These are phyloP conservation scores for Eragrostis tef DNA, from an alignment of 202 grass and related monocot genomes.

Conservation along the genomic window DNA sequence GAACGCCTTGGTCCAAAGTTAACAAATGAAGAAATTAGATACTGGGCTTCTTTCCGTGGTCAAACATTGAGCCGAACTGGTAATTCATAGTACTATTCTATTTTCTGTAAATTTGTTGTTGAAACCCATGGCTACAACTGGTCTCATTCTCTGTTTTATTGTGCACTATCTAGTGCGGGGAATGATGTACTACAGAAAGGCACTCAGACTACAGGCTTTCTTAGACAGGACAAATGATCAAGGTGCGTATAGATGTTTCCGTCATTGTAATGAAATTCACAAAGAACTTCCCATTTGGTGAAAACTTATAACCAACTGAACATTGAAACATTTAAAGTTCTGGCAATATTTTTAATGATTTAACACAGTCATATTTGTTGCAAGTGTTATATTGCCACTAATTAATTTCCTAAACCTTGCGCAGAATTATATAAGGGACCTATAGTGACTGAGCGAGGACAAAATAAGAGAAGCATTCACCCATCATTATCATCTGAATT, in stretches of 20 bases:
- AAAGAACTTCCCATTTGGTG: neutral
- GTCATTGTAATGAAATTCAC: neutral
- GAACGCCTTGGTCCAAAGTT: constrained; percentile 64
- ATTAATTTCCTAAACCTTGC: constrained; percentile 38
- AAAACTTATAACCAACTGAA: constrained; percentile 13
- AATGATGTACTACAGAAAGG: constrained; percentile 91
- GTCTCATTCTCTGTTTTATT: constrained; percentile 43
- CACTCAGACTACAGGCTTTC: constrained; percentile 77
- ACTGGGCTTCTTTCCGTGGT: constrained; percentile 94
- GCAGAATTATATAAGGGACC: constrained; percentile 71
- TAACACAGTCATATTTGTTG: constrained; percentile 28
- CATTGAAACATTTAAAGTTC: constrained; percentile 6
- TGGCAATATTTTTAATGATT: constrained; percentile 21
- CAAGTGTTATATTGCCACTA: constrained; percentile 20
- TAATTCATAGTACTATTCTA: constrained; percentile 47
- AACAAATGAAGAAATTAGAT: constrained; percentile 72
- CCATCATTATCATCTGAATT: constrained; percentile 58
- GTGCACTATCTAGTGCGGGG: constrained; percentile 67
- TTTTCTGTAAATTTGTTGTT: constrained; percentile 10
- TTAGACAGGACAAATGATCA: constrained; percentile 73
- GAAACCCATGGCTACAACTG: constrained; percentile 1
- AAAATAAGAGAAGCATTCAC: constrained; percentile 65
- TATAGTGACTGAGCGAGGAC: constrained; percentile 58
- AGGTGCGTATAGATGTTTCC: constrained; percentile 50
- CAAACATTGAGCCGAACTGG: constrained; percentile 97